phyloP scores from a whole-genome alignment of 202 grass and related monocot species.

The Setaria italica region DNA sequence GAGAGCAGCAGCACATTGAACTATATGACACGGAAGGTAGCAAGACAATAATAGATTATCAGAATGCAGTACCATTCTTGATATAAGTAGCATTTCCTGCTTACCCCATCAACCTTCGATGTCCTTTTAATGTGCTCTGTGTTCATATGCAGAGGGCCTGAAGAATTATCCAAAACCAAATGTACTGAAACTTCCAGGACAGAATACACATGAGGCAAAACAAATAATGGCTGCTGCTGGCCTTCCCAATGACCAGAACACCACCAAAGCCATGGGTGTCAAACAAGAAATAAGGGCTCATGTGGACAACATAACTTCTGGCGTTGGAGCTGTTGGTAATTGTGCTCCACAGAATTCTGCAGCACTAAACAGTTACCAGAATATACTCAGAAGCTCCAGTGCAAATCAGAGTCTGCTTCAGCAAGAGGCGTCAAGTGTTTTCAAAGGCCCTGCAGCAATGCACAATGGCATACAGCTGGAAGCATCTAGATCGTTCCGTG shows the following conservation, averaged over 20 bases:
- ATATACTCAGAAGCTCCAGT: slow-evolving; percentile 63
- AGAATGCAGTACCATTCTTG: slow-evolving; percentile 18
- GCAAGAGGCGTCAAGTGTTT: slow-evolving; percentile 64
- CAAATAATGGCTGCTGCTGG: slow-evolving; percentile 50
- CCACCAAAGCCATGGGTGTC: slow-evolving; percentile 46
- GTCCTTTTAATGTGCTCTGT: slow-evolving; percentile 39
- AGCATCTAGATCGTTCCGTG: slow-evolving; percentile 49
- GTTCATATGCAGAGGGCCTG: slow-evolving; percentile 71
- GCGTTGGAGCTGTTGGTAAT: slow-evolving; percentile 41
- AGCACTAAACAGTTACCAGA: slow-evolving; percentile 70
- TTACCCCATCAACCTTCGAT: slow-evolving; percentile 7
- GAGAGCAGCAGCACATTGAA: slow-evolving; percentile 10
- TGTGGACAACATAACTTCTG: slow-evolving; percentile 34
- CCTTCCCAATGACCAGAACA: slow-evolving; percentile 55
- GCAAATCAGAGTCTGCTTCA: slow-evolving; percentile 62
- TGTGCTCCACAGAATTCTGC: slow-evolving; percentile 53
- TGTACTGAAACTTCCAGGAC: slow-evolving; percentile 47
- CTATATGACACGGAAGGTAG: neutral
- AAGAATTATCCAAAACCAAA: slow-evolving; percentile 70
- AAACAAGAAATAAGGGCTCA: slow-evolving; percentile 62
- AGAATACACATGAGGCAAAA: slow-evolving; percentile 63
- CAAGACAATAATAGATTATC: neutral
- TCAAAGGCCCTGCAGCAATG: slow-evolving; percentile 54
- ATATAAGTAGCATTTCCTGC: neutral
- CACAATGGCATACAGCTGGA: slow-evolving; percentile 55